Base-by-base conservation (phyloP, 306 rosid genomes). In the Fragaria iinumae region DNA sequence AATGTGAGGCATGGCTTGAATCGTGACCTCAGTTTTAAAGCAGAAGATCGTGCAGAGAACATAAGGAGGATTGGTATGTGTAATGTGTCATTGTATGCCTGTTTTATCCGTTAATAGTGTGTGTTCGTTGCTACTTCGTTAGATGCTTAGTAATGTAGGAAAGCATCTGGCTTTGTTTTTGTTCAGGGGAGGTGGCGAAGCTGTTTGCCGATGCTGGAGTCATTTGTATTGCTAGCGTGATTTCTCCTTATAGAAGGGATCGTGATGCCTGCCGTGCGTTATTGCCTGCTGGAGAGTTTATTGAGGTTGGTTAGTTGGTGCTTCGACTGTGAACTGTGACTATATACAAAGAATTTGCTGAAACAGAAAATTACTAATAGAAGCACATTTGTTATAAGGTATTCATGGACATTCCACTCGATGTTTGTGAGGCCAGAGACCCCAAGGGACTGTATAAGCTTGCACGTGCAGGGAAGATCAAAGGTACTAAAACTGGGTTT, bases 1-100 rank as follows among this genome's bases (percentile, higher is more conserved):
- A 96, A 96, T 84, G 86, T 96, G 53, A 89, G 99, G 85, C 99
- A 96, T 83, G 99, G 99, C 72, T 81, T 96, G 69, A 96, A 89
- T 80, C 74, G 81, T 4, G 97, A 92, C 80, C 99, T 96, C 76
- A 83, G 96, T 83, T 96, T 96, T 64, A 87, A 86, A 85, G 93
- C 91, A 21, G 98, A 92, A 86, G 99, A 96, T 77, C 99, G 99
- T 79, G 86, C 98, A n/a, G 99, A 96, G 92, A 96, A 96, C 87
- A 91, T 96, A 57, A 81, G 98, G 74, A 92, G 99, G 84, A 83
- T 96, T 72, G 99, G 99, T 92, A 81, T 74, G 92, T 83, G 20
- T 63, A 12, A 27, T n/a, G 66, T 80, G 57, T 72, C 43, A 17
- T 17, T 23, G 74, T n/a, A 5, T 6, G 69, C 4, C 50, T 39